Base-by-base conservation (phyloP, 2,329 filamentous ascomycete genomes). In the Aspergillus proliferans region DNA sequence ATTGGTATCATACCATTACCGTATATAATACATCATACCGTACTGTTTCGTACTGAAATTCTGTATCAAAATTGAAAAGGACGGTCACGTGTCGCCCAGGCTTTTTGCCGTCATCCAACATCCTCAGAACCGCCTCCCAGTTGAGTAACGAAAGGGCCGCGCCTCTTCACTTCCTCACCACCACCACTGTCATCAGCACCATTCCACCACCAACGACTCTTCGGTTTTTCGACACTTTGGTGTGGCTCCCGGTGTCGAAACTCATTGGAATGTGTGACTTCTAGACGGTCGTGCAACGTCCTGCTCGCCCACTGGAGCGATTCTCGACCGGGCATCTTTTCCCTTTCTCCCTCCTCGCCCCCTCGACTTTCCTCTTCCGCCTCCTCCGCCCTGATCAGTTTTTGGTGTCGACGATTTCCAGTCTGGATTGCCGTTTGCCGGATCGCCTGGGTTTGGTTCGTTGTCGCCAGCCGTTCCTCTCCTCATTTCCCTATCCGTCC, bases 251-350 rank as follows among this genome's bases (percentile, higher is more conserved):
- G 45, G 47, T 30, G 30, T 52, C 47, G 48, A 48, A 40, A 21
- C 47, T 51, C 38, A 49, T 52, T 67, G 64, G 60, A 64, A 66
- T 67, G 64, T 57, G 62, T 59, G 64, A 57, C 59, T 58, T 60
- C 50, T 65, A 60, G 54, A 51, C 54, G 61, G 53, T 58, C 57
- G 61, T 61, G 54, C 55, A 64, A 62, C 58, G 59, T 65, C 57
- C 53, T 63, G 58, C 56, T 64, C 59, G 61, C 57, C 58, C 56
- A 59, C 58, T 57, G 61, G 62, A 67, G 64, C 64, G 60, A 61
- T 56, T 57, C 59, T 63, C 58, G 58, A 59, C 60, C 55, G 57
- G 61, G 18, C 38, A 19, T 40, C 38, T 21, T 40, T 21, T 40
- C 18, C 38, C 38, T 40, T 21, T 15, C 38, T 40, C 50, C 50